Evolutionary conservation across 148 eudicot species (phyloP).

Genomic region (Arbutus unedo): DNA sequence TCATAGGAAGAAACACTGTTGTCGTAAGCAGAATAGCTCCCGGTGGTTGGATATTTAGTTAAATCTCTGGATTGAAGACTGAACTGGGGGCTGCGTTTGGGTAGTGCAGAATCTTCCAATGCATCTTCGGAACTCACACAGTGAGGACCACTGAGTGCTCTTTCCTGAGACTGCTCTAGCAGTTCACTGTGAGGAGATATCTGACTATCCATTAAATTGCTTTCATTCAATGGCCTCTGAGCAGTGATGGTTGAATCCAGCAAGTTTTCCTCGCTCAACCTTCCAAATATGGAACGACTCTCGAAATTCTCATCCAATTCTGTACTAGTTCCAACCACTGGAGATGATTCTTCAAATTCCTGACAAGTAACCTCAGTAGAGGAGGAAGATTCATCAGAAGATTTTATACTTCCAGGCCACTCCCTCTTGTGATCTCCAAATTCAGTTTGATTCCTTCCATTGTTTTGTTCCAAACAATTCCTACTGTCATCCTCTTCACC

Average conservation of each 20-base stretch:
- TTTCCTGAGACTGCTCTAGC: constrained; percentile 26
- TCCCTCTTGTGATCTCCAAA: constrained; percentile 13
- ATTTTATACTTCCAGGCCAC: neutral
- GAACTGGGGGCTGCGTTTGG: constrained; percentile 20
- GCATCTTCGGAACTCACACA: constrained; percentile 30
- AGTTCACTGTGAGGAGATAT: constrained; percentile 25
- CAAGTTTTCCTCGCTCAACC: constrained; percentile 20
- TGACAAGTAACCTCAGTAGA: constrained; percentile 18
- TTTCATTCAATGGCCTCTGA: constrained; percentile 23
- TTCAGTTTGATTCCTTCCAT: constrained; percentile 12
- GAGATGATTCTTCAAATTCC: constrained; percentile 23
- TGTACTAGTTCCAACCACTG: constrained; percentile 11
- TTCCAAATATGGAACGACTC: constrained; percentile 15
- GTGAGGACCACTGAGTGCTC: constrained; percentile 20
- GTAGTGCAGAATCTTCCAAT: constrained; percentile 24
- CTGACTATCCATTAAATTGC: constrained; percentile 23
- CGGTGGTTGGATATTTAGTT: constrained; percentile 31
- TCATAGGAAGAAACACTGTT: constrained; percentile 75
- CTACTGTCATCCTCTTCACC: constrained; percentile 22
- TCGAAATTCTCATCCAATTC: constrained; percentile 17
- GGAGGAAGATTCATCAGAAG: constrained; percentile 12
- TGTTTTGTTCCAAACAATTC: constrained; percentile 7
- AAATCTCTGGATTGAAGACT: constrained; percentile 14
- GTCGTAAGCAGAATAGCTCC: constrained; percentile 45
- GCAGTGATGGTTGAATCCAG: constrained; percentile 20